Percentiles rank a stretch among this genome's conserved stretches.
phyloP scores from a whole-genome alignment of 768 basidiomycete species.

The Botryobasidium botryosum region DNA sequence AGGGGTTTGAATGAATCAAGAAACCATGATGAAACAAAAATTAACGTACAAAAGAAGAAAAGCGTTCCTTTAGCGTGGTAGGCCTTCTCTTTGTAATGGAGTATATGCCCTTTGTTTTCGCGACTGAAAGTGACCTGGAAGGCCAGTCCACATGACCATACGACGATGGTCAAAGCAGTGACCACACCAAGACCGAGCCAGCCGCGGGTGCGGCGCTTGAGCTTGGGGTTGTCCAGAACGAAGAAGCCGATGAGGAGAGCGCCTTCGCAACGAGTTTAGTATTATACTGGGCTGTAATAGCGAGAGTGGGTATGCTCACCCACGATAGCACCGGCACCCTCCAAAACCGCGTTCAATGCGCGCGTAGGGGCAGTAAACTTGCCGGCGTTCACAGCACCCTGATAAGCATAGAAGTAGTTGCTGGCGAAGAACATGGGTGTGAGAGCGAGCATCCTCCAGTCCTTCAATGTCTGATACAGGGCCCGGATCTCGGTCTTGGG shows the following conservation, averaged over 20 bases:
- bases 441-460: slow-evolving; percentile 26
- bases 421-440: slow-evolving; percentile 30
- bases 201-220: slow-evolving; percentile 24
- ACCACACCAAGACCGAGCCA: slow-evolving; percentile 24
- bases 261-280: no score
- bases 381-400: slow-evolving; percentile 25
- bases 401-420: slow-evolving; percentile 33
- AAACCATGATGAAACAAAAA: not conserved
- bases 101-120: slow-evolving; percentile 10
- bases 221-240: slow-evolving; percentile 23
- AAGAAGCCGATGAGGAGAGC: slow-evolving; percentile 27
- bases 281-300: no score
- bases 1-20: not conserved
- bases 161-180: slow-evolving; percentile 18
- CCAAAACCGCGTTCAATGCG: slow-evolving; percentile 26
- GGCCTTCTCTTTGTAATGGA: slow-evolving; percentile 21
- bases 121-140: slow-evolving; percentile 28
- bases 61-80: slow-evolving; percentile 24
- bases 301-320: no score
- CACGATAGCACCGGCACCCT: slow-evolving; percentile 26
- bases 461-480: slow-evolving; percentile 22
- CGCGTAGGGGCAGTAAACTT: slow-evolving; percentile 29
- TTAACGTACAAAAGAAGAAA: slow-evolving; percentile 25
- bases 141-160: slow-evolving; percentile 25
- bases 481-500: slow-evolving; percentile 14